These are phyloP conservation scores for Pichia sp. DNA, from an alignment of 1,139 yeast species.

Conservation along the genomic window DNA sequence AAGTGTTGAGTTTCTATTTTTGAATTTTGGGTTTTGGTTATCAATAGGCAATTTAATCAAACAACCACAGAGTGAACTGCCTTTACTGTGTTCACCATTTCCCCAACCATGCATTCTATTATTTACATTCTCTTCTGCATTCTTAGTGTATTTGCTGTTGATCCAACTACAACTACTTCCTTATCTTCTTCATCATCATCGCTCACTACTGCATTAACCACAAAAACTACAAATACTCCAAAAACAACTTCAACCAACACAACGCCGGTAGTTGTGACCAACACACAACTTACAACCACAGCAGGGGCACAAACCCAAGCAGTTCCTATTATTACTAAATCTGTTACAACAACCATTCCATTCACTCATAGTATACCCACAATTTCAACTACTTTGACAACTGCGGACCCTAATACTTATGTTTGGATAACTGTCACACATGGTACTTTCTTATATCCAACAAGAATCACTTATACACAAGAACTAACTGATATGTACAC, in stretches of 20 bases:
- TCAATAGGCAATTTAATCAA: no score
- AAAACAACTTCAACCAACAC: neutral
- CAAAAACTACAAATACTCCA: slow-evolving; percentile 4
- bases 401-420: slow-evolving; percentile 16
- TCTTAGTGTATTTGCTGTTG: neutral
- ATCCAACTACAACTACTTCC: neutral
- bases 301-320: neutral
- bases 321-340: neutral
- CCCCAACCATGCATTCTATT: neutral
- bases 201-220: neutral
- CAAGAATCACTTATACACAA: slow-evolving; percentile 38
- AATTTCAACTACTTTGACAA: slow-evolving; percentile 12
- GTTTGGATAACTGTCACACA: slow-evolving; percentile 17
- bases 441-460: slow-evolving; percentile 15
- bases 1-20: no score
- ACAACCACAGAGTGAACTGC: no score
- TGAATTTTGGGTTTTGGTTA: no score
- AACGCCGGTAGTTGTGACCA: neutral
- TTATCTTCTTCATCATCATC: neutral
- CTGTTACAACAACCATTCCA: slow-evolving; percentile 6
- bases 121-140: neutral
- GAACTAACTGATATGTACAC: slow-evolving; percentile 36
- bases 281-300: neutral
- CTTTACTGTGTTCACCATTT: neutral
- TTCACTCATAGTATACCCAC: neutral